These are phyloP conservation scores for Solanum ahanhuiri DNA, from an alignment of 257 asterid species.

Conservation along the genomic window DNA sequence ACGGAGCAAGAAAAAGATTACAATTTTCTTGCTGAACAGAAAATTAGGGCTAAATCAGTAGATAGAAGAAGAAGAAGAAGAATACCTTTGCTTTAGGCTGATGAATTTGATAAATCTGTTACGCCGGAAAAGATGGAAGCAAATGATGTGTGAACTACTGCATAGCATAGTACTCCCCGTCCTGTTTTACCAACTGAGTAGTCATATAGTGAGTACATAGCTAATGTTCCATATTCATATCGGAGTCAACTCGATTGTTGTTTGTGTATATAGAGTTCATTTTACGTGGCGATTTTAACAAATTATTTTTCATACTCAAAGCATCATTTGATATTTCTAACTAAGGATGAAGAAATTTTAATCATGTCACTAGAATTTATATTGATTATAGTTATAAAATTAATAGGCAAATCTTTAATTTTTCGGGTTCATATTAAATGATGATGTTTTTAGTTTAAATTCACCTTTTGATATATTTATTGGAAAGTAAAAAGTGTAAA, in stretches of 20 bases:
- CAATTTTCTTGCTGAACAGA: neutral
- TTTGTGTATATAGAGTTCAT: no score
- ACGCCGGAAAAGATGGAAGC: neutral
- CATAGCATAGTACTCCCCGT: neutral
- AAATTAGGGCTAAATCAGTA: neutral
- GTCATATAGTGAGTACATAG: neutral
- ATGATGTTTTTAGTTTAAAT: neutral
- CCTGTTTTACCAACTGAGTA: neutral
- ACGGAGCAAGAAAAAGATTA: neutral
- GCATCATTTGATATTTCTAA: accelerated
- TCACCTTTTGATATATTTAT: neutral
- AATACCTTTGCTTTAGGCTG: neutral
- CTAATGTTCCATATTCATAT: no score
- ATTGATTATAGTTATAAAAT: neutral
- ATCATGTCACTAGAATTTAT: accelerated
- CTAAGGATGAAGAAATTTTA: no score
- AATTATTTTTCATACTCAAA: no score
- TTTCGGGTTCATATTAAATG: neutral
- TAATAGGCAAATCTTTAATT: neutral
- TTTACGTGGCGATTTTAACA: no score
- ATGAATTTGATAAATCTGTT: neutral
- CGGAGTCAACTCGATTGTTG: accelerated
- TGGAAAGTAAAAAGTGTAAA: neutral
- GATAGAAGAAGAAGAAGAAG: neutral
- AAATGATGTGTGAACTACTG: neutral